Percentiles rank a stretch among this genome's conserved stretches.
phyloP scores from a whole-genome alignment of 2,329 filamentous ascomycete species.

The Cytospora mali region DNA sequence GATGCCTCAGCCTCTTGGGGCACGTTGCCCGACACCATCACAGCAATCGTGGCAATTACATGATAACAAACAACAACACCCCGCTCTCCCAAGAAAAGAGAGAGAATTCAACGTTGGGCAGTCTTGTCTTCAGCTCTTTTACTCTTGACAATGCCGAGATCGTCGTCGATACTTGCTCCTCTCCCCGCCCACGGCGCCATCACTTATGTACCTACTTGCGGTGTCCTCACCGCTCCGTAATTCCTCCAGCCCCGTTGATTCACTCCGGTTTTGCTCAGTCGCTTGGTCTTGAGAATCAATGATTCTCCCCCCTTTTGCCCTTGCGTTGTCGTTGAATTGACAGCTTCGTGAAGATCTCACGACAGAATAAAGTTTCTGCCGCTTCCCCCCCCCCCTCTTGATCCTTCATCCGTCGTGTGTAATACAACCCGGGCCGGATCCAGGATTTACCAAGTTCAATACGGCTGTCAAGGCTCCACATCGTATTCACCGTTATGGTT shows the following conservation, averaged over 20 bases:
- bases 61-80: neutral
- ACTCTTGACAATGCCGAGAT: neutral
- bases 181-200: neutral
- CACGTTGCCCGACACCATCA: slow-evolving; percentile 15
- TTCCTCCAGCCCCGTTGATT: neutral
- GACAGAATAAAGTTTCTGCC: neutral
- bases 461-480: neutral
- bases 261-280: neutral
- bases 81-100: neutral
- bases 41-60: neutral
- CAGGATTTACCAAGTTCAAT: neutral
- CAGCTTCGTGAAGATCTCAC: neutral
- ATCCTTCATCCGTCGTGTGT: neutral
- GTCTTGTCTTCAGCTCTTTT: neutral
- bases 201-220: neutral
- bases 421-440: neutral
- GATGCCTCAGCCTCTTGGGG: slow-evolving; percentile 16
- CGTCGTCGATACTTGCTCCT: neutral
- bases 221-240: neutral
- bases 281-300: neutral
- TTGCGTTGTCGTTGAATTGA: neutral
- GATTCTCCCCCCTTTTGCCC: neutral
- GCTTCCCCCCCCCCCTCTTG: too few species aligned
- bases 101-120: neutral
- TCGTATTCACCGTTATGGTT: neutral